Conservation (phyloP, 1,284 basidiomycete species). For the Rhodotorula sp. region DNA sequence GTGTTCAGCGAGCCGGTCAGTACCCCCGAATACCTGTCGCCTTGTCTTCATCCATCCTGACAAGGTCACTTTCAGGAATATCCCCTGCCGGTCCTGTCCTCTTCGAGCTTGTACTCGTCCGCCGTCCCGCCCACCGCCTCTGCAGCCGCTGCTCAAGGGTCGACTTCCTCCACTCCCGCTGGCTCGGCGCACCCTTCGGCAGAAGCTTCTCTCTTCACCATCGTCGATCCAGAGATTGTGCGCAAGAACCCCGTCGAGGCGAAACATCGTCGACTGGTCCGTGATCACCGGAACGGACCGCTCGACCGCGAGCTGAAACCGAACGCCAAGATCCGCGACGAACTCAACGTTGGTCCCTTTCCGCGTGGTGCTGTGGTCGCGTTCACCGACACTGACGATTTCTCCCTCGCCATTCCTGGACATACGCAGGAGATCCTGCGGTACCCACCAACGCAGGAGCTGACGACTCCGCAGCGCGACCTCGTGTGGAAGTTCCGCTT, state of each 20-base stretch:
- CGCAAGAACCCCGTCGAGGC: constrained; percentile 95
- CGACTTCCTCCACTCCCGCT: constrained; percentile 40
- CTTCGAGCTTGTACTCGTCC: constrained; percentile 43
- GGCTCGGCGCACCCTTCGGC: constrained; percentile 32
- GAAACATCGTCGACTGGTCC: constrained; percentile 89
- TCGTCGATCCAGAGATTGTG: constrained; percentile 84
- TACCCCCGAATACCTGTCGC: too few species aligned
- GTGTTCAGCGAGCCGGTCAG: constrained; percentile 82
- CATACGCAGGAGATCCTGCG: constrained; percentile 72
- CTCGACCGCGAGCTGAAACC: constrained; percentile 95
- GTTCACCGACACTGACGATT: neutral
- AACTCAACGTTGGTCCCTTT: constrained; percentile 67
- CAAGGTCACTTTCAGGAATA: constrained; percentile 46
- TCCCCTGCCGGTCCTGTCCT: constrained; percentile 46
- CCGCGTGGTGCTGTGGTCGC: neutral
- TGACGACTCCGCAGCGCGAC: constrained; percentile 91
- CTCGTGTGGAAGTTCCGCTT: constrained; percentile 98
- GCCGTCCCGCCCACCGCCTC: constrained; percentile 16
- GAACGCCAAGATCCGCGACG: constrained; percentile 87
- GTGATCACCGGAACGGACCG: constrained; percentile 90
- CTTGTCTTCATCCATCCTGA: neutral
- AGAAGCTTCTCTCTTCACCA: constrained; percentile 66
- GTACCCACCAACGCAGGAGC: constrained; percentile 82
- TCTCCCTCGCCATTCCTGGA: neutral
- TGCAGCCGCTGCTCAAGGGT: constrained; percentile 19